A percentile compares a stretch with the other conserved stretches of the same genome.
phyloP scores from a whole-genome alignment of 2,329 filamentous ascomycete species.

The Didymella sp. region DNA sequence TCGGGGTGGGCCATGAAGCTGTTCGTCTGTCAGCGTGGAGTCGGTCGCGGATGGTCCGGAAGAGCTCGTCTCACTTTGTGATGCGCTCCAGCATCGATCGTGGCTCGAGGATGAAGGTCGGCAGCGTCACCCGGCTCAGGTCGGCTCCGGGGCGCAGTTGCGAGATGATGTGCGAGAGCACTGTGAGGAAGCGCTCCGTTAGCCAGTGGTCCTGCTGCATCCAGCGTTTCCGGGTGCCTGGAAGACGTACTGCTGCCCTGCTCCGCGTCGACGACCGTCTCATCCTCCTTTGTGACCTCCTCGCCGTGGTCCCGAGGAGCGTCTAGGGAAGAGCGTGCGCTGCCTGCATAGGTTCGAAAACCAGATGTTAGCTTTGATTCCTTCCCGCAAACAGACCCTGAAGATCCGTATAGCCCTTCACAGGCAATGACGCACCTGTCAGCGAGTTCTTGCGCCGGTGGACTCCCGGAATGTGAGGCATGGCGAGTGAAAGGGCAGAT shows the following conservation, averaged over 20 bases:
- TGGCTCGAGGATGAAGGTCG: conserved; percentile 97
- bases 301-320: conserved; percentile 38
- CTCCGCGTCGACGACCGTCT: conserved; percentile 84
- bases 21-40: conserved; percentile 29
- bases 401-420: conserved; percentile 13
- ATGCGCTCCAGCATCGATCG: conserved; percentile 98
- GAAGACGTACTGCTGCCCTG: conserved; percentile 83
- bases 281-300: conserved; percentile 64
- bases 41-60: neutral
- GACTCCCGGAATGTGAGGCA: conserved; percentile 46
- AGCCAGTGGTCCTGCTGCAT: conserved; percentile 15
- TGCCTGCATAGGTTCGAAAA: conserved; percentile 36
- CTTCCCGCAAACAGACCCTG: conserved; percentile 2
- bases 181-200: conserved; percentile 56
- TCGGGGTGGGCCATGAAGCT: conserved; percentile 99
- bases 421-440: conserved; percentile 37
- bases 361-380: conserved; percentile 26
- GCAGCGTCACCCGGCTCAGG: conserved; percentile 89
- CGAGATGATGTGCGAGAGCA: conserved; percentile 95
- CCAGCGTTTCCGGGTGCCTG: neutral
- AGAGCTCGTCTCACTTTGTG: conserved; percentile 75
- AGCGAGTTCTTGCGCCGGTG: conserved; percentile 37
- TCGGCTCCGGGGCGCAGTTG: conserved; percentile 95
- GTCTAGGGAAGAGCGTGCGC: conserved; percentile 52
- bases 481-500: conserved; percentile 33